These are phyloP conservation scores for Salix exigua DNA, from an alignment of 345 rosid species.

Conservation along the genomic window DNA sequence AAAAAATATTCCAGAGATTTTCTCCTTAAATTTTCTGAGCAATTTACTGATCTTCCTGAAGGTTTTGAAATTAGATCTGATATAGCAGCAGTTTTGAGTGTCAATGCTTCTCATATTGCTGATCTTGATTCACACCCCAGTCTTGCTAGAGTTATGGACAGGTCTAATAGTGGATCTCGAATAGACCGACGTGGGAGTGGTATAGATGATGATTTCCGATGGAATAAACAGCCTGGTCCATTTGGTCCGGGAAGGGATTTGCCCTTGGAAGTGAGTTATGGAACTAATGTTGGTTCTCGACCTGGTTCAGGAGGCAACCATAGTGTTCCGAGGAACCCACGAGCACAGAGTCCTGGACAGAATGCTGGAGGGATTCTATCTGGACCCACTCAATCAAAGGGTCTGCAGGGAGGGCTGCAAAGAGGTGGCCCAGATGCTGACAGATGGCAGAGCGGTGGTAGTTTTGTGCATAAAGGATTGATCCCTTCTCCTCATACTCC, in stretches of 20 bases:
- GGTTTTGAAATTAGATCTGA: conserved; percentile 53
- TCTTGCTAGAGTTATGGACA: conserved; percentile 61
- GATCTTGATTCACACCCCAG: conserved; percentile 56
- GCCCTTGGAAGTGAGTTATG: conserved; percentile 44
- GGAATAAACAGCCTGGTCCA: conserved; percentile 54
- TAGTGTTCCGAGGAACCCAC: conserved; percentile 71
- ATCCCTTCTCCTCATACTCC: conserved; percentile 88
- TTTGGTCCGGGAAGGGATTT: conserved; percentile 54
- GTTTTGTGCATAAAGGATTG: conserved; percentile 66
- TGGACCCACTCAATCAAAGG: conserved; percentile 69
- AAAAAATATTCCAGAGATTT: conserved; percentile 96
- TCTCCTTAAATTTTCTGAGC: conserved; percentile 68
- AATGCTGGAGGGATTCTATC: conserved; percentile 54
- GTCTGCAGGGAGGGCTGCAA: conserved; percentile 58
- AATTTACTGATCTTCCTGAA: conserved; percentile 64
- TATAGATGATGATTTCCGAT: conserved; percentile 58
- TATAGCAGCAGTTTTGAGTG: conserved; percentile 39
- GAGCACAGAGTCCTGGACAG: conserved; percentile 46
- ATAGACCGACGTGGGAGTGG: conserved; percentile 69
- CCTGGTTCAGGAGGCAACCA: conserved; percentile 73
- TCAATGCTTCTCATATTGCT: conserved; percentile 35
- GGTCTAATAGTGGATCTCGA: conserved; percentile 57
- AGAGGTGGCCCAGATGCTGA: conserved; percentile 65
- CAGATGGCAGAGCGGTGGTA: conserved; percentile 77
- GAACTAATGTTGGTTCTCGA: conserved; percentile 48